Evolutionary conservation across 169 alveolate genomes (phyloP), one percentile per base, ranked within the genome.

Genomic region (Eimeria necatrix): DNA sequence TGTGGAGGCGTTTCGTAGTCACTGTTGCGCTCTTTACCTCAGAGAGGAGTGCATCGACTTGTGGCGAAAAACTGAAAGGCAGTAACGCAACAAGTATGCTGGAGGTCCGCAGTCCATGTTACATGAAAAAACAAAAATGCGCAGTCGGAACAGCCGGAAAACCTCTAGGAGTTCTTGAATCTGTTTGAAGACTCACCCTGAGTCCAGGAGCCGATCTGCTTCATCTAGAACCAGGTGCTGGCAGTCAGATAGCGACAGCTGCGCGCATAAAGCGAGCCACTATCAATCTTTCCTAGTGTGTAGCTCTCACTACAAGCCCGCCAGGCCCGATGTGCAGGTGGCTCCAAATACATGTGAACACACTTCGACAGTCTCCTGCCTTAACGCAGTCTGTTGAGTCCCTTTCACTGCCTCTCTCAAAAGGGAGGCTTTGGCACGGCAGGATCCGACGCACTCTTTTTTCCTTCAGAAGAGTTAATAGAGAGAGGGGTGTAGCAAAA

Each of bases 171-270:
- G 4, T 6, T 22, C 3, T 48, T 0, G 10, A 68, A 24, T 0
- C 9, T 4, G 16, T 81, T 32, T 46, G 46, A 53, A 20, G 80
- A 56, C 96, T 6, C 7, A 84, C 96, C 94, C 96, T 8, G 86
- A 51, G 56, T 94, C 96, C 32, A 97, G 85, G 78, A 97, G 95
- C 95, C 96, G 97, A 88, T 97, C 98, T 20, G 97, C 98, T 94
- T 97, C 98, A 92, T 97, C 98, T 18, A 97, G 95, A 32, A 97
- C 97, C 26, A 97, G 95, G 93, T 93, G 95, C 73, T 96, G 95
- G 78, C 97, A 96, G 61, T 91, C 91, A 14, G 92, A 52, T 84
- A 97, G 94, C 5, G 84, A 70, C 16, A 97, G 94, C 91, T 92
- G 87, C 26, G 22, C 41, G 22, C 8, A 32, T 24, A 73, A 32